Evolutionary conservation across 2,329 filamentous ascomycete species (phyloP).

Genomic region (Pestalotiopsis sp.): DNA sequence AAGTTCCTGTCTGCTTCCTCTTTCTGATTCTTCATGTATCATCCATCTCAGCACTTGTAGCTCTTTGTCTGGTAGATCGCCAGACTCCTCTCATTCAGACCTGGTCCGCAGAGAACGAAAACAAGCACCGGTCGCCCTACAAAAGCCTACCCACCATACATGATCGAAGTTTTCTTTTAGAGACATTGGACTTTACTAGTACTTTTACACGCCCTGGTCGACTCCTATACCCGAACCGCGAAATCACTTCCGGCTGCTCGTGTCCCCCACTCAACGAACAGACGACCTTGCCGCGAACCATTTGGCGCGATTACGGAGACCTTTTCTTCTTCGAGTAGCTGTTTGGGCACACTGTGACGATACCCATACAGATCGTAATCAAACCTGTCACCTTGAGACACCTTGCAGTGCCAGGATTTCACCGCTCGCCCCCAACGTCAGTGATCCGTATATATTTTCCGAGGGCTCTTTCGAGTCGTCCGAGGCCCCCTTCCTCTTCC

Average conservation of each 20-base stretch:
- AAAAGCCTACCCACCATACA: background rate
- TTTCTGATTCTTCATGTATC: background rate
- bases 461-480: background rate
- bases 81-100: background rate
- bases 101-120: constrained; percentile 1
- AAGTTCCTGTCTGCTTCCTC: background rate
- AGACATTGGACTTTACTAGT: background rate
- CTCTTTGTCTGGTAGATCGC: background rate
- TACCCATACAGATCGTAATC: constrained; percentile 3
- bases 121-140: background rate
- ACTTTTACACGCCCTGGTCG: background rate
- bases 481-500: background rate
- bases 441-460: constrained; percentile 3
- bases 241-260: background rate
- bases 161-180: background rate
- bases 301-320: constrained; percentile 1
- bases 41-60: background rate
- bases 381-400: background rate
- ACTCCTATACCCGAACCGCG: background rate
- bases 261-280: constrained; percentile 4
- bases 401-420: background rate
- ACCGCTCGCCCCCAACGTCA: constrained; percentile 6
- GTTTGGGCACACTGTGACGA: constrained; percentile 7
- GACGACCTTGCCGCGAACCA: background rate
- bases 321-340: constrained; percentile 5